Percentiles rank a stretch among this genome's conserved stretches.
phyloP scores from a whole-genome alignment of 73 alveolate genomes.

The Strombidium stylifer region DNA sequence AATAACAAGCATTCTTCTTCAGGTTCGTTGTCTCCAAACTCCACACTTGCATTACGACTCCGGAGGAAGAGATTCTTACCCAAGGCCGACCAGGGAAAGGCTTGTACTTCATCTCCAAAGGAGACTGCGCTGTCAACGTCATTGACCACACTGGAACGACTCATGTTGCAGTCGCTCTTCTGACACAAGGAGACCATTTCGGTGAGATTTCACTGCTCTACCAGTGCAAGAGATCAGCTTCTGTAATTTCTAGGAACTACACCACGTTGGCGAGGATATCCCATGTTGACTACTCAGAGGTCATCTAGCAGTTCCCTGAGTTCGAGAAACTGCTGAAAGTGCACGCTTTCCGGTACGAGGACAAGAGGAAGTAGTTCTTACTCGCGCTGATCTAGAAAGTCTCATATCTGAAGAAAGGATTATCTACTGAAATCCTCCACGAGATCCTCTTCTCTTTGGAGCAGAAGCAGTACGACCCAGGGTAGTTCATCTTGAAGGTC shows the following conservation, averaged over 20 bases:
- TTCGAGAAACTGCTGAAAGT: slow-evolving; percentile 12
- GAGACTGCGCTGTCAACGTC: slow-evolving; percentile 37
- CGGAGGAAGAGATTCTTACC: slow-evolving; percentile 34
- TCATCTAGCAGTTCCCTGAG: slow-evolving; percentile 42
- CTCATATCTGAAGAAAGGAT: too few relatives aligned
- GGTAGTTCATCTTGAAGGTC: too few relatives aligned
- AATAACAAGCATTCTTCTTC: too few relatives aligned
- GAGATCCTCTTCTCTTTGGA: too few relatives aligned
- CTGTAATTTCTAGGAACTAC: slow-evolving; percentile 42
- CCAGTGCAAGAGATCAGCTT: slow-evolving; percentile 56
- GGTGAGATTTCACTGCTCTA: slow-evolving; percentile 56
- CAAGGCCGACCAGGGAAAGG: slow-evolving; percentile 8
- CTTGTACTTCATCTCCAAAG: slow-evolving; percentile 55
- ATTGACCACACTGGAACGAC: slow-evolving; percentile 6
- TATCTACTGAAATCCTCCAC: too few relatives aligned
- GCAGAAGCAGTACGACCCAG: too few relatives aligned
- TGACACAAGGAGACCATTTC: slow-evolving; percentile 41
- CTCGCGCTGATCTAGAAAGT: too few relatives aligned
- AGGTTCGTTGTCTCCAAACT: too few relatives aligned
- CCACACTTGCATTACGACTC: slow-evolving; percentile 7
- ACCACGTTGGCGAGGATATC: slow-evolving; percentile 44
- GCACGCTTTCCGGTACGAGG: slow-evolving; percentile 30
- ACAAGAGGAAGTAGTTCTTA: slow-evolving; percentile 28
- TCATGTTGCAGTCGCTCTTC: not conserved
- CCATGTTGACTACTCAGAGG: slow-evolving; percentile 5